Evolutionary conservation across 176 grass and related monocot species (phyloP), one percentile per base, ranked within the genome.

Genomic region (Areca catechu): DNA sequence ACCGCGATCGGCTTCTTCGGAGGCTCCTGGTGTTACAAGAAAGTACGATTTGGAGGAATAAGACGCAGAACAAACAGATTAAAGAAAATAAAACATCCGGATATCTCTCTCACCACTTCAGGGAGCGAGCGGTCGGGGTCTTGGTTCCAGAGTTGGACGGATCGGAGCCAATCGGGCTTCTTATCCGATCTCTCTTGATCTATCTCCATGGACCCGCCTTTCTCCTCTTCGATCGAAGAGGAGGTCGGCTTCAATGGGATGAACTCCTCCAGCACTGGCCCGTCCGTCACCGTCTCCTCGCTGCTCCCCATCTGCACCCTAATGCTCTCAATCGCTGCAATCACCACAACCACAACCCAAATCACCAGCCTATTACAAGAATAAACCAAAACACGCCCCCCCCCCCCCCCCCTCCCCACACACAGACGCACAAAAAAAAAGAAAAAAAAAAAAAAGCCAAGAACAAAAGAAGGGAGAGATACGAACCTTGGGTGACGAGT

Each of bases 261-360:
- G 59, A 96, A 90, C 86, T 96, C 91, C 74, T 96, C 91, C 37
- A 96, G 68, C 50, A 96, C 80, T 7, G 91, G 86, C 5, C 61
- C 71, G 48, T 85, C 68, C 63, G 69, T 82, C 16, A 63, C 65
- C 59, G 68, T 79, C 58, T 83, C 79, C 51, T 80, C 83, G 54
- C 68, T 71, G 48, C 4, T 15, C 4, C 22, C 74, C 63, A 96
- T 88, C 68, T 82, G 80, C 30, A 55, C 54, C 74, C 57, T 71
- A 22, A 90, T 68, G 51, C 70, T 66, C 58, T 96, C 83, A 5
- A 96, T 90, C 4, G 92, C 92, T 96, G 68, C 29, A 58, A 16
- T 9, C 10, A 66, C 16, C 3, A 63, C 4, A 12, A 16, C 16
- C 16, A 23, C 0, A 5, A 58, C 23, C 24, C 22, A 16, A 16